Base-by-base conservation (phyloP, 2,329 filamentous ascomycete genomes). In the Dactylellina parvicollis region DNA sequence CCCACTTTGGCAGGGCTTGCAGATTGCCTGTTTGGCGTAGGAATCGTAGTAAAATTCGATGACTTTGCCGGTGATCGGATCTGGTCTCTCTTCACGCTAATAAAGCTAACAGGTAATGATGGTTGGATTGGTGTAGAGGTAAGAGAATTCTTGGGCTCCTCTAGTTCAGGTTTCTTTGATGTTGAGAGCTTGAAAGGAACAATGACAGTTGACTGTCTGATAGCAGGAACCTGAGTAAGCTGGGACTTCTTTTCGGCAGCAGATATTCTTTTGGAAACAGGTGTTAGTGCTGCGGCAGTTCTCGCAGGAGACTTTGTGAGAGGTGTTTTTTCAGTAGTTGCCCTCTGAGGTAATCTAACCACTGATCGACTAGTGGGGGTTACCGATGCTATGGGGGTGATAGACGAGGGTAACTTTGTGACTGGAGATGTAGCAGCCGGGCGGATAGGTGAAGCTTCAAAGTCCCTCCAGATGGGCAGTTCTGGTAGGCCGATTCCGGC, bases 171-270 rank as follows among this genome's bases (percentile, higher is more conserved):
- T 16, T 46, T 47, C n/a, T n/a, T 36, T 5, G 40, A 12, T 22
- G 38, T 20, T 12, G 34, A 40, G 34, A 47, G 5, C n/a, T 36
- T 59, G n/a, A n/a, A 4, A n/a, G 20, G 16, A 59, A 46, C 22
- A 1, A 59, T 18, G 2, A 14, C 24, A n/a, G 20, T 28, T 16
- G 9, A 20, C 12, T 5, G 34, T 42, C 16, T 42, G 4, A 16
- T 56, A 3, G 3, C 18, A 28, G 30, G 3, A 30, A 22, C 34
- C 1, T 34, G 52, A 2, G 52, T 42, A 18, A 10, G 10, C 10
- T 59, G 38, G 1, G 49, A n/a, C 38, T 42, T 36, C 5, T 40
- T 54, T 26, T 55, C 64, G 12, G 22, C 28, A 14, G 55, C 64
- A 18, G 47, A 36, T 28, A 61, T 40, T 16, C 46, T 54, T 32